Base-by-base conservation (phyloP, 1,284 basidiomycete species). In the Melampsora americana region DNA sequence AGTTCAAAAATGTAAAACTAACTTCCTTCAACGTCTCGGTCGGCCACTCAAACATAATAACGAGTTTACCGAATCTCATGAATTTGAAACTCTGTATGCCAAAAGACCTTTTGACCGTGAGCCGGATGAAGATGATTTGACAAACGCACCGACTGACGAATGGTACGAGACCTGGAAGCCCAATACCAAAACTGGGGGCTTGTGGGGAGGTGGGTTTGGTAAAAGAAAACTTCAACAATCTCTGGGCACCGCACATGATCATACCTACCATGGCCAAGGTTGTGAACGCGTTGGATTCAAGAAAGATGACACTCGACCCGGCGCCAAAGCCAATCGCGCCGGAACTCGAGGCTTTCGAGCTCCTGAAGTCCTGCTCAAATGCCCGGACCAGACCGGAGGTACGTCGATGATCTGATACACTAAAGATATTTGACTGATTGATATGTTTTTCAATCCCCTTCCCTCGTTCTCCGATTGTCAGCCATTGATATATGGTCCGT, bases 401-500 rank as follows among this genome's bases (percentile, higher is more conserved):
- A 80, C 79, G 88, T 85, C 28, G 44, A 62, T 67, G 68, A 11
- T 46, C 18, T 26, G 18, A 2, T 35, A 32, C 11, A n/a, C n/a
- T 39, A 35, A 20, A 18, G 6, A 20, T 28, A 7, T 46, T 20
- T 23, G 53, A 68, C 77, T 61, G 60, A 30, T 39, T 30, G 28
- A 12, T n/a, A 39, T 59, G 18, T 5, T 60, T 42, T 18, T 56
- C 18, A 1, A n/a, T 12, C 18, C 23, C 12, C 20, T 20, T 59
- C 42, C 53, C 71, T 69, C 42, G 42, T 56, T 76, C 79, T 69
- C 79, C 12, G 61, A 65, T 28, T 30, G 67, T 69, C 81, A 93
- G 95, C 95, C 12, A 90, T 99, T 80, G 95, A 99, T 81, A 89
- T 98, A 56, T 99, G 95, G 95, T 91, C 95, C 1, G 92, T 89